These are phyloP conservation scores for Alisma plantagoaquatica DNA, from an alignment of 106 monocot species.

Conservation along the genomic window DNA sequence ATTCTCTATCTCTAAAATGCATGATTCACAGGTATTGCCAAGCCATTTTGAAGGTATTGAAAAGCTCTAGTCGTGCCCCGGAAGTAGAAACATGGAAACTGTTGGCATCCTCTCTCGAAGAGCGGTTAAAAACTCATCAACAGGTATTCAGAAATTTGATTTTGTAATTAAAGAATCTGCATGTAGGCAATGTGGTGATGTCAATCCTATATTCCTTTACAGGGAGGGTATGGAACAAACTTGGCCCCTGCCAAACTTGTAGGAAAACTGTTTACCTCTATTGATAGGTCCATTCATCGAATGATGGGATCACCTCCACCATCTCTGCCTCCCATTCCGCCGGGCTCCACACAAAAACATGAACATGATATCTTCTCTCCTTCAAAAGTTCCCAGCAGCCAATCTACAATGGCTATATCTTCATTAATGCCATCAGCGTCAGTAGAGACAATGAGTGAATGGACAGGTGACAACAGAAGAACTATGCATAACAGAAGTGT, in stretches of 20 bases:
- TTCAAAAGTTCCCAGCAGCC: conserved; percentile 52
- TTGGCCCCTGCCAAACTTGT: conserved; percentile 81
- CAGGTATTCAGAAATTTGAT: conserved; percentile 35
- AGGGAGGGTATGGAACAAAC: conserved; percentile 85
- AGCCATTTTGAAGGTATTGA: conserved; percentile 66
- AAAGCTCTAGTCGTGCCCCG: conserved; percentile 59
- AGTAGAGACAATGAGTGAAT: conserved; percentile 64
- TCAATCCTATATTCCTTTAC: not conserved
- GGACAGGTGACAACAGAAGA: conserved; percentile 36
- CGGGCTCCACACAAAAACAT: conserved; percentile 22
- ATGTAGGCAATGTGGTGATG: not conserved
- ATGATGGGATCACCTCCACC: conserved; percentile 86
- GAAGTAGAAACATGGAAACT: conserved; percentile 82
- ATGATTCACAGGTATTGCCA: conserved; percentile 74
- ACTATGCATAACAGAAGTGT: conserved; percentile 58
- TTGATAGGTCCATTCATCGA: conserved; percentile 78
- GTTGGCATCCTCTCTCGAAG: conserved; percentile 68
- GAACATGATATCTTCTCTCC: conserved; percentile 17
- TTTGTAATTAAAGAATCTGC: not conserved
- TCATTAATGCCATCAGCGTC: conserved; percentile 76
- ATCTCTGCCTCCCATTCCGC: conserved; percentile 54
- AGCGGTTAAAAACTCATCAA: conserved; percentile 72
- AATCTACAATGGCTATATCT: conserved; percentile 65
- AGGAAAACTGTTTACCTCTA: conserved; percentile 72
- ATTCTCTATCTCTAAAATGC: not conserved